phyloP scores from a whole-genome alignment of 192 early-diverging fungal species.

The Entomortierella chlamydospora region DNA sequence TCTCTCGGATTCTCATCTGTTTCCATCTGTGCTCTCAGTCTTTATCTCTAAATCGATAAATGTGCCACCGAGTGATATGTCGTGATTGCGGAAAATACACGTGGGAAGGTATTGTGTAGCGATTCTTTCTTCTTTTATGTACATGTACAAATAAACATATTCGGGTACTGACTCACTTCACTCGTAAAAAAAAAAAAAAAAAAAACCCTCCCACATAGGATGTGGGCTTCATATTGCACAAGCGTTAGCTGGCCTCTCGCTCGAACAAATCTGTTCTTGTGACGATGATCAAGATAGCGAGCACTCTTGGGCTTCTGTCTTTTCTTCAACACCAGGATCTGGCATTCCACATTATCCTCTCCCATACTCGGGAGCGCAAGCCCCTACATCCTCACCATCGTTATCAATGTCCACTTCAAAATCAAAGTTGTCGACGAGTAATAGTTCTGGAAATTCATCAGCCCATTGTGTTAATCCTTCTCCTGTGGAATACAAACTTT shows the following conservation, averaged over 20 bases:
- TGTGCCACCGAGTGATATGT: constrained; percentile 43
- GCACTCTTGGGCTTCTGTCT: constrained; percentile 22
- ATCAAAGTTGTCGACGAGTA: neutral
- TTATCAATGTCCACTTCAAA: neutral
- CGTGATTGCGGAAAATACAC: constrained; percentile 43
- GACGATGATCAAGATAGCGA: constrained; percentile 45
- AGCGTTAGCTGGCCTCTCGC: constrained; percentile 34
- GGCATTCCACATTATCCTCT: constrained; percentile 2
- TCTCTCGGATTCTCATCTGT: no score
- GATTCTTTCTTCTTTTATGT: neutral
- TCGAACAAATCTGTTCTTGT: constrained; percentile 42
- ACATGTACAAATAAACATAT: no score
- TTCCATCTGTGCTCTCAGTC: no score
- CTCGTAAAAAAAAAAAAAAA: no score
- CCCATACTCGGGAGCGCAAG: neutral
- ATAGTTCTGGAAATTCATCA: neutral
- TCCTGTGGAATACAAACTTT: constrained; percentile 33
- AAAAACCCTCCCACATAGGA: no score
- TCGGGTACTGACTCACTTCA: no score
- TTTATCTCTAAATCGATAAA: constrained; percentile 5
- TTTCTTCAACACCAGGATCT: neutral
- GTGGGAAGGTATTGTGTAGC: constrained; percentile 56
- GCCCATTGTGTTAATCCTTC: neutral
- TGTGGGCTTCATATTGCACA: constrained; percentile 47
- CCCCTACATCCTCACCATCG: neutral